A percentile compares a stretch with the other conserved stretches of the same genome.
Evolutionary conservation across 1,284 basidiomycete genomes (phyloP).

Genomic region (Ceratobasidium sp.): DNA sequence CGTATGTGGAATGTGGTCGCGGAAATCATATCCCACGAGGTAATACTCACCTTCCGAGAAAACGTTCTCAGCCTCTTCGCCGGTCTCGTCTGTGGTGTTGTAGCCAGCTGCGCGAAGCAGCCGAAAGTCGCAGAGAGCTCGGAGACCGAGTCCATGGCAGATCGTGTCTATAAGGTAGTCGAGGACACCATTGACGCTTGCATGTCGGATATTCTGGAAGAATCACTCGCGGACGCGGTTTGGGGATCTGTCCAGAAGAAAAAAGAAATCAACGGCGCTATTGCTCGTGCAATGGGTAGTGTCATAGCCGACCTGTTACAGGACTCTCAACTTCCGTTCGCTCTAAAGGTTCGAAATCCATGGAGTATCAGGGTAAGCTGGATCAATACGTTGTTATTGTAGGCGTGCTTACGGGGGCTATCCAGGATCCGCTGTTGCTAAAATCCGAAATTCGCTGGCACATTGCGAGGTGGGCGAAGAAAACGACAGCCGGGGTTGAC

Average conservation of each 20-base stretch:
- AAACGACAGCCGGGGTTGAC: not conserved
- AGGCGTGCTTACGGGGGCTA: not conserved
- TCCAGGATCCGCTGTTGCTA: not conserved
- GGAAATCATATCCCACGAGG: not conserved
- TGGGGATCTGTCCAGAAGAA: not conserved
- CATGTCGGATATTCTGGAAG: not conserved
- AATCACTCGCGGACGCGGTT: not conserved
- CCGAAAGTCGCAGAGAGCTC: not conserved
- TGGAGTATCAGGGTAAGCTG: not conserved
- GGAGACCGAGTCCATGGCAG: not conserved
- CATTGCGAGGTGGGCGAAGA: not conserved
- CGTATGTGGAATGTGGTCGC: not conserved
- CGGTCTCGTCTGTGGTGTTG: not conserved
- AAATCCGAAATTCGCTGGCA: constrained; percentile 6
- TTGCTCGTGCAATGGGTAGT: not conserved
- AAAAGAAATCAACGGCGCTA: not conserved
- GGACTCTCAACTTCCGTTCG: not conserved
- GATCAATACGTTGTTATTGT: not conserved
- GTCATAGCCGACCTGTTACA: constrained; percentile 1
- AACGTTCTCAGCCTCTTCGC: not conserved
- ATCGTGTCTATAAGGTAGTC: not conserved
- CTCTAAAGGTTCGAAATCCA: constrained; percentile 1
- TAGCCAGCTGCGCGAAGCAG: not conserved
- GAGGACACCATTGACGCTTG: constrained; percentile 3
- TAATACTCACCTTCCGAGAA: not conserved